Base-by-base conservation (phyloP, 805 yeast species). In the Teunomyces pallodes region DNA sequence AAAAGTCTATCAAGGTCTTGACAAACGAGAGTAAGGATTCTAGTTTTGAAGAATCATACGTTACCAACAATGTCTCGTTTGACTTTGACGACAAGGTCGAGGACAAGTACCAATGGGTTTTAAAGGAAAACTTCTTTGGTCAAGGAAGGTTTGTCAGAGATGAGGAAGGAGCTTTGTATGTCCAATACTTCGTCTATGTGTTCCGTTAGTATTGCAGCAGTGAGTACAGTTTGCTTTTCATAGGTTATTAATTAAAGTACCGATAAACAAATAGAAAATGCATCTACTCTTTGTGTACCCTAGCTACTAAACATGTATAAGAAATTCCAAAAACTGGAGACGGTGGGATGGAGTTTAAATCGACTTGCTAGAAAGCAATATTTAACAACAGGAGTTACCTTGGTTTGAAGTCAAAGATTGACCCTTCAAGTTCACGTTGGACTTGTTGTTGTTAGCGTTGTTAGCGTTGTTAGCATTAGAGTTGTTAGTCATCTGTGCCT, bases 401-500 rank as follows among this genome's bases (percentile, higher is more conserved):
- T 64, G 73, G 55, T 69, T 68, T 41, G 66, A 60, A 48, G 76
- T 72, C 62, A 73, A 72, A 6, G 76, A 70, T 58, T 86, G 87
- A 53, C 92, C 92, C 62, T 82, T 79, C 66, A 87, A 75, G 67
- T 86, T 86, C 53, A 87, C 89, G 59, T 80, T 78, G 42, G 84
- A 79, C 67, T 84, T 85, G 54, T 76, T 79, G 57, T 61, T 73
- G 61, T 58, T 57, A 29, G 62, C 56, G 20, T 59, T 54, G 43
- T 49, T 50, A 14, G 60, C 52, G 17, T 59, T 55, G 29, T 54
- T 54, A 9, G 72, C 69, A 50, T 75, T 78, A 58, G 74, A 80
- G 63, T 80, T 72, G 56, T 76, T 84, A 36, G 92, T 85, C 89
- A 94, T 90, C 65, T 90, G 90, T 55, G 95, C 94, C 78, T 94